Base-by-base conservation (phyloP, 805 yeast species). In the Deakozyma indianensis region DNA sequence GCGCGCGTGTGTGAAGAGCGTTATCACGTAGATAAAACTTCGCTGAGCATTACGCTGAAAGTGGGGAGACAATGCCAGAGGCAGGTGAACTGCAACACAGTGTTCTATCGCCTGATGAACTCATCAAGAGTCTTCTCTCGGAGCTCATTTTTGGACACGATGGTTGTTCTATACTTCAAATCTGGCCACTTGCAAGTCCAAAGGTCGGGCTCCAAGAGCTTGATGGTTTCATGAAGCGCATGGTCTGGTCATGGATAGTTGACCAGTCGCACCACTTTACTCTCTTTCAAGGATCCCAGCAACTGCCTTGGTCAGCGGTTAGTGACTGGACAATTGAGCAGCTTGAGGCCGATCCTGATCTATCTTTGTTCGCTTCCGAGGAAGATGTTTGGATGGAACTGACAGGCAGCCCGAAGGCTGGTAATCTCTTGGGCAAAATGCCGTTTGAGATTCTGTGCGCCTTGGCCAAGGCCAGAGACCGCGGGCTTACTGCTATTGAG, bases 371-470 rank as follows among this genome's bases (percentile, higher is more conserved):
- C 25, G 66, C 63, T 4, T 51, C 56, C 11, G 64, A 59, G 28
- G 61, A 61, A 15, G 47, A 54, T 23, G 64, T 62, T 38, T 66
- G 69, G 68, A 35, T 49, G 11, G 54, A 50, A 4, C 50, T 66
- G 4, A 65, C 70, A 0, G 67, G 66, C 2, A 40, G 46, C 9
- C 58, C 61, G 0, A 54, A 53, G 23, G 54, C 51, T 14, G 61
- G 53, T 5, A 57, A 54, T 41, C 46, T 56, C 29, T 47, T 62
- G n/a, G 68, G 69, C 2, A 45, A 51, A 2, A 52, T 52, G 46
- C 65, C 71, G 29, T 70, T 68, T 50, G 63, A 61, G 29, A 49
- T 68, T 21, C 56, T 68, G 4, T 55, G 64, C 38, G 59, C 56
- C 15, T 58, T 65, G 7, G 56, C 68, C 58, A 55, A 74, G 62